phyloP scores from a whole-genome alignment of 768 basidiomycete genomes.

The Glaciozyma antarctica region DNA sequence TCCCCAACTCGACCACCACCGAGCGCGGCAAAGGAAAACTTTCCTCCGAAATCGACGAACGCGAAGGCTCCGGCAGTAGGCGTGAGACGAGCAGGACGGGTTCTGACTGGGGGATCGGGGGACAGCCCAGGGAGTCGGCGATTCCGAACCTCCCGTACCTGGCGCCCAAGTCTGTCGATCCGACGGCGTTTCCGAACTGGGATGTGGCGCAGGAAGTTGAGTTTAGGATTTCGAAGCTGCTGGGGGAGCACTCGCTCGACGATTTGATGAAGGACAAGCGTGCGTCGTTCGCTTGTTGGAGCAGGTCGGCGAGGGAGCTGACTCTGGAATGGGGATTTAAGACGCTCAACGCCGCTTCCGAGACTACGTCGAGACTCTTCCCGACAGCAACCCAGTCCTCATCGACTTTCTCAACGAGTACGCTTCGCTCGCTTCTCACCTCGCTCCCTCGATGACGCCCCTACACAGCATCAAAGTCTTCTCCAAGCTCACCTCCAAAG shows the following conservation, averaged over 20 bases:
- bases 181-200: neutral
- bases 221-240: neutral
- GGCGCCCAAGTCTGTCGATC: neutral
- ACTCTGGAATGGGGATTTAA: neutral
- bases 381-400: neutral
- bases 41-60: too few species aligned
- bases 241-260: neutral
- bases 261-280: neutral
- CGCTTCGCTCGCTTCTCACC: neutral
- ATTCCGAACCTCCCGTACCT: neutral
- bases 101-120: neutral
- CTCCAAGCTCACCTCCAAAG: conserved; percentile 4
- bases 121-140: neutral
- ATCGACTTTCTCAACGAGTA: conserved; percentile 19
- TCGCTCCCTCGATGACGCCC: too few species aligned
- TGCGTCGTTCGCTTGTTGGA: neutral
- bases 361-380: conserved; percentile 1
- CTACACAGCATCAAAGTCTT: conserved; percentile 13
- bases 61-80: too few species aligned
- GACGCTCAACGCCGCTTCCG: conserved; percentile 6
- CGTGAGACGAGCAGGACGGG: neutral
- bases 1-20: neutral
- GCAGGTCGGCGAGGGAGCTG: neutral
- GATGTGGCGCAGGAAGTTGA: neutral
- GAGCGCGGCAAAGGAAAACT: neutral